Conservation (phyloP, 2,329 filamentous ascomycete genomes). For the Xylaria arbuscula region DNA sequence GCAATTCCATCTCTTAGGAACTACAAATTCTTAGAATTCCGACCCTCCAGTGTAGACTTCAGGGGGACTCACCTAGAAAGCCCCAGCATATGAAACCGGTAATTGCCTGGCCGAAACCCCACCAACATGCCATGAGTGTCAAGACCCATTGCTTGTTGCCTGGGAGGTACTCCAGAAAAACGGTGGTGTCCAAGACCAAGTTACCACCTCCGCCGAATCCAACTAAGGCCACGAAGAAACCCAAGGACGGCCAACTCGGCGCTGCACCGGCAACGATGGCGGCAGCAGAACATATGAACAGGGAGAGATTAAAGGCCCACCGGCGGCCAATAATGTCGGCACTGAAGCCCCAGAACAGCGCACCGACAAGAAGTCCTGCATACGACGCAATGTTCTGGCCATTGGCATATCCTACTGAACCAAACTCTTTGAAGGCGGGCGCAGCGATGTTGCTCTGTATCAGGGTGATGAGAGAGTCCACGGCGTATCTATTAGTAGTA, state of each 20-base stretch:
- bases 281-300: constrained; percentile 71
- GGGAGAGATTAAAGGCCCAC: constrained; percentile 74
- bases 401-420: constrained; percentile 62
- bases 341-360: constrained; percentile 74
- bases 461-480: constrained; percentile 66
- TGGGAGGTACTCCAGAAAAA: constrained; percentile 60
- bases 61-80: constrained; percentile 53
- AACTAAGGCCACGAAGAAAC: constrained; percentile 70
- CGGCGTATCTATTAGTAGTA: constrained; percentile 59
- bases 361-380: constrained; percentile 59
- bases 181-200: constrained; percentile 69
- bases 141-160: constrained; percentile 71
- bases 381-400: constrained; percentile 73
- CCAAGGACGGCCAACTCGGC: constrained; percentile 73
- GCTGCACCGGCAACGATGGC: constrained; percentile 73
- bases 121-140: constrained; percentile 70
- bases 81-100: constrained; percentile 63
- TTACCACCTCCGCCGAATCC: constrained; percentile 74
- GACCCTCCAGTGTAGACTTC: not conserved
- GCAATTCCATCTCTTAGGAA: constrained; percentile 57
- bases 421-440: constrained; percentile 70
- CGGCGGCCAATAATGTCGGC: constrained; percentile 76
- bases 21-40: constrained; percentile 39
- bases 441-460: constrained; percentile 72
- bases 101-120: constrained; percentile 60